phyloP scores from a whole-genome alignment of 179 eudicot species.

The Monotropa hypopitys region DNA sequence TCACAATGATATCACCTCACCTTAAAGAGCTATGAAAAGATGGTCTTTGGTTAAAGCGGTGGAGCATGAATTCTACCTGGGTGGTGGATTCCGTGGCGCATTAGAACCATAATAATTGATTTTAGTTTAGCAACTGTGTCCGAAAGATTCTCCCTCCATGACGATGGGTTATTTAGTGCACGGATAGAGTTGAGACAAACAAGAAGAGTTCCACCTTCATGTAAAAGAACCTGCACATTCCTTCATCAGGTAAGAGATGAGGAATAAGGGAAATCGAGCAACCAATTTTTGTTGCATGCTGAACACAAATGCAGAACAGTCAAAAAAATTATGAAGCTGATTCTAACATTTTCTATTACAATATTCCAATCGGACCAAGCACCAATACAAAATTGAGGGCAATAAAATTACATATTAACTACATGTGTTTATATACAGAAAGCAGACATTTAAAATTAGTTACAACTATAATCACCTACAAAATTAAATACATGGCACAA shows the following conservation, averaged over 20 bases:
- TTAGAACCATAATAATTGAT: conserved; percentile 14
- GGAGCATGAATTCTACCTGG: conserved; percentile 41
- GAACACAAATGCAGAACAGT: neutral
- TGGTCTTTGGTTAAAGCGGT: conserved; percentile 14
- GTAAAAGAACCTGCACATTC: conserved; percentile 68
- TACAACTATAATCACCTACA: neutral
- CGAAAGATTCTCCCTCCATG: conserved; percentile 49
- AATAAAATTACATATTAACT: neutral
- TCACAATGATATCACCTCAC: conserved; percentile 3
- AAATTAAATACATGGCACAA: neutral
- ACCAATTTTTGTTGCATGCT: neutral
- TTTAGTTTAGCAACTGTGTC: conserved; percentile 29
- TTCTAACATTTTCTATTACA: neutral
- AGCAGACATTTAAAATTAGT: neutral
- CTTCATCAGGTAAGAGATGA: conserved; percentile 8
- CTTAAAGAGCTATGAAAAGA: neutral
- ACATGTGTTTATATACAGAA: neutral
- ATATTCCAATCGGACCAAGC: neutral
- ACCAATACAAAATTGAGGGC: neutral
- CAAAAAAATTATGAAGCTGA: neutral
- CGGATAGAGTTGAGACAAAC: conserved; percentile 91
- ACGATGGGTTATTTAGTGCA: conserved; percentile 67
- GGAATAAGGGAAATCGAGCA: neutral
- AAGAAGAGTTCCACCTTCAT: conserved; percentile 90
- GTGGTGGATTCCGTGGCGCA: conserved; percentile 14